phyloP scores from a whole-genome alignment of 2,329 filamentous ascomycete species.

The Trichoderma pleuroti region DNA sequence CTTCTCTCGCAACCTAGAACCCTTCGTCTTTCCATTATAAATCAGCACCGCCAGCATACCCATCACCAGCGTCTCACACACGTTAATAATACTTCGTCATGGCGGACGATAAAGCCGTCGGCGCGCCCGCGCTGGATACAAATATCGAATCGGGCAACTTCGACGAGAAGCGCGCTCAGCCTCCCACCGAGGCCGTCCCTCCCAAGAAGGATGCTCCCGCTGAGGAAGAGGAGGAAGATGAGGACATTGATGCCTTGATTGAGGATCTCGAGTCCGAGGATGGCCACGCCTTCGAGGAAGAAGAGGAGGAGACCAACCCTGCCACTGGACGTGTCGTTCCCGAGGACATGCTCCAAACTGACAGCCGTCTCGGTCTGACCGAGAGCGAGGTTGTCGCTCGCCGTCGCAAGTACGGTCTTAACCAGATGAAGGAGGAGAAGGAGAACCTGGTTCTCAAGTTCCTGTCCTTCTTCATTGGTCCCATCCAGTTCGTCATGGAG shows the following conservation, averaged over 20 bases:
- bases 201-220: constrained; percentile 46
- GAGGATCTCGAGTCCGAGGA: constrained; percentile 83
- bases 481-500: constrained; percentile 94
- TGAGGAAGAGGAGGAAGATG: constrained; percentile 68
- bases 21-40: constrained; percentile 12
- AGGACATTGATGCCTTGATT: constrained; percentile 83
- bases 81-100: constrained; percentile 33
- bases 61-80: constrained; percentile 15
- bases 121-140: constrained; percentile 58
- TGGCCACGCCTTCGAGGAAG: constrained; percentile 62
- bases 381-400: constrained; percentile 61
- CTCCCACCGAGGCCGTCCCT: constrained; percentile 32
- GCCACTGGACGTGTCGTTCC: constrained; percentile 61
- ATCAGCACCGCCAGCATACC: background rate
- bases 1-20: constrained; percentile 12
- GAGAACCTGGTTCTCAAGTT: constrained; percentile 84
- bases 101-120: constrained; percentile 53
- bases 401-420: constrained; percentile 73
- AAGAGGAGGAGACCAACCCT: constrained; percentile 48
- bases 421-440: constrained; percentile 90
- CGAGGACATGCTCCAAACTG: constrained; percentile 74
- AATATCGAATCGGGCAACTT: constrained; percentile 63
- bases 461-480: constrained; percentile 76
- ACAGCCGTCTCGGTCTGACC: constrained; percentile 68
- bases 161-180: constrained; percentile 56